Evolutionary conservation across 768 basidiomycete genomes (phyloP), one percentile per base, ranked within the genome.

Genomic region (Boletus reticulatus): DNA sequence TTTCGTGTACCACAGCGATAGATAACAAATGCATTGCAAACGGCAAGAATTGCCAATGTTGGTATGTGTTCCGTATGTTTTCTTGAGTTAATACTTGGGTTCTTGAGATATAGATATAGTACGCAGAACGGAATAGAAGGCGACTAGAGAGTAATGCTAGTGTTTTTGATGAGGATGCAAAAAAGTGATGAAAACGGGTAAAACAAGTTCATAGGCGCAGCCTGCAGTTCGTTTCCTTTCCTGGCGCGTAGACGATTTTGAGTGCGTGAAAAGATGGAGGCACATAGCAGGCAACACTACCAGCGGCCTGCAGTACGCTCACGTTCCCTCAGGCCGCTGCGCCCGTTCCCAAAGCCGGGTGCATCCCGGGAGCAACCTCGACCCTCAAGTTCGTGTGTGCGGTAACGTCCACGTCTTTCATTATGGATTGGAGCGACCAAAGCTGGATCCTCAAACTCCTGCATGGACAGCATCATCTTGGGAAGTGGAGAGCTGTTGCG

Each of bases 301-400:
- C 61, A 62, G 47, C 64, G 68, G 31, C 64, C 58, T 17, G 63
- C 62, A 8, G 64, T 65, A 37, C 75, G 72, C 52, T 74, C 74
- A 43, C 77, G 74, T 39, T 75, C 73, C 63, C 80, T 59, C 48
- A 89, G 68, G 8, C 87, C 88, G 59, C 85, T 88, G 48, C 87
- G 80, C 50, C 87, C 87, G 41, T 73, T 73, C 6, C 85, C 87
- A 55, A 72, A 83, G 10, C 87, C 87, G 37, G 86, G 86, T 3
- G 82, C 85, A 37, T 76, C 72, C n/a, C 70, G 71, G 34, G 73
- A 72, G 45, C 62, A 62, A 31, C 71, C 74, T 19, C 72, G 58
- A 3, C 73, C 79, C 42, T 80, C 78, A 49, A 87, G 69, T 63
- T 86, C 84, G 7, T 82, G 77, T 9, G 73, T 75, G 52, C 80